A percentile compares a stretch with the other conserved stretches of the same genome.
Evolutionary conservation across 352 stramenopile species (phyloP).

Genomic region (Plasmopara muralis): DNA sequence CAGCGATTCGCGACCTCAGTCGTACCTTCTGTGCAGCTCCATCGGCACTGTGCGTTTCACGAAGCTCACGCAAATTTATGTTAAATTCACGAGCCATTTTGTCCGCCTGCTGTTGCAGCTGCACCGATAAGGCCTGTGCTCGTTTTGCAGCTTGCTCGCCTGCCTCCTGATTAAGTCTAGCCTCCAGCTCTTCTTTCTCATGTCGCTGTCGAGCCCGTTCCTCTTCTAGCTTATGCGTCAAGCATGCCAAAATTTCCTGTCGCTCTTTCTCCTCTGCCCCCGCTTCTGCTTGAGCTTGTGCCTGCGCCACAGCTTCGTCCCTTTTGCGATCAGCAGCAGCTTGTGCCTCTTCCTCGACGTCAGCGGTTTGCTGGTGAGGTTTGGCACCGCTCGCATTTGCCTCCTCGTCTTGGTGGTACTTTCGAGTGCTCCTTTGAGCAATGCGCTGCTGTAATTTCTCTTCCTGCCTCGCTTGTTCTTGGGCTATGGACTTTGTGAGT

Average conservation of each 20-base stretch:
- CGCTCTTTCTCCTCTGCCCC: constrained; percentile 29
- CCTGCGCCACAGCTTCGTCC: constrained; percentile 14
- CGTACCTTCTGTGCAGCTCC: constrained; percentile 55
- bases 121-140: constrained; percentile 17
- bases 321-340: constrained; percentile 15
- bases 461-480: constrained; percentile 58
- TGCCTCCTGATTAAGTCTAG: constrained; percentile 35
- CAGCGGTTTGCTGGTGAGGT: constrained; percentile 3
- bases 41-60: constrained; percentile 50
- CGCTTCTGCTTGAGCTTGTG: constrained; percentile 21
- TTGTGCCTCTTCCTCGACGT: constrained; percentile 11
- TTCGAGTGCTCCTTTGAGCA: constrained; percentile 37
- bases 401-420: constrained; percentile 37
- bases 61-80: constrained; percentile 51
- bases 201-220: constrained; percentile 45
- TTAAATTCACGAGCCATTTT: constrained; percentile 61
- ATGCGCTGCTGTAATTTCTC: constrained; percentile 63
- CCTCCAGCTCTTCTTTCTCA: constrained; percentile 40
- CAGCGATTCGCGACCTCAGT: constrained; percentile 60
- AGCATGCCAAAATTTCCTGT: constrained; percentile 22
- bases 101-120: constrained; percentile 33
- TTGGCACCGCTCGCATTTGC: constrained; percentile 10
- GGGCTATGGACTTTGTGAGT: constrained; percentile 37
- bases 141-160: constrained; percentile 32
- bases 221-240: constrained; percentile 38